These are phyloP conservation scores for Wickerhamiella lipophila DNA, from an alignment of 805 yeast genomes.

Conservation along the genomic window DNA sequence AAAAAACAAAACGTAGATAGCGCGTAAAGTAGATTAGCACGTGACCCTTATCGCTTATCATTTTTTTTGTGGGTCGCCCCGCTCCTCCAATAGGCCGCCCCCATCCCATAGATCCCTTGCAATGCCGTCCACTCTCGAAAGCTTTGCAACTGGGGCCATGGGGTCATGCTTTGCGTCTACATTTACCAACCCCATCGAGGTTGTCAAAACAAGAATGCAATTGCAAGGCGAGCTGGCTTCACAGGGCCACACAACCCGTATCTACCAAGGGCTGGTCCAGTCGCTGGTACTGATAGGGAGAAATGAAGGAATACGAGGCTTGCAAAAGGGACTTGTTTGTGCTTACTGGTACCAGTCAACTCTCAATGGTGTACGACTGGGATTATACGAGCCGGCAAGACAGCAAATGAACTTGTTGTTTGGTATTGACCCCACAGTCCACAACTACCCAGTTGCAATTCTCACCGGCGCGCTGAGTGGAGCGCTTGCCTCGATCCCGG, in stretches of 20 bases:
- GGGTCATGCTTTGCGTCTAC: constrained; percentile 99
- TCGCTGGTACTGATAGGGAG: constrained; percentile 58
- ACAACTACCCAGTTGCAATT: constrained; percentile 56
- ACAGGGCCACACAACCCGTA: constrained; percentile 32
- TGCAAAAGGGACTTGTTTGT: constrained; percentile 78
- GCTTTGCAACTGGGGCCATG: constrained; percentile 71
- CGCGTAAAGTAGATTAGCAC: too few species aligned
- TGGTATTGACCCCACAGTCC: constrained; percentile 37
- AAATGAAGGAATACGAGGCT: constrained; percentile 76
- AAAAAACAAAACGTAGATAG: not conserved
- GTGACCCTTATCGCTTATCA: not conserved
- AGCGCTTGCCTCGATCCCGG: constrained; percentile 75
- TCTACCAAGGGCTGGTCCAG: constrained; percentile 79
- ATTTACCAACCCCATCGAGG: constrained; percentile 88
- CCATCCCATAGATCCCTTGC: not conserved
- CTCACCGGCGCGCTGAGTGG: constrained; percentile 75
- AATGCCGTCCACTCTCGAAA: constrained; percentile 1
- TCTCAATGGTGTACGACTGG: constrained; percentile 86
- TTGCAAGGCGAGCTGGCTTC: constrained; percentile 80
- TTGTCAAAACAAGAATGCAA: constrained; percentile 91
- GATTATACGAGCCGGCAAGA: constrained; percentile 84
- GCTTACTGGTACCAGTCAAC: constrained; percentile 87
- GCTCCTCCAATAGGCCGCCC: too few species aligned
- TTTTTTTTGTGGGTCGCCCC: too few species aligned
- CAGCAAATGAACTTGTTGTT: constrained; percentile 41